Evolutionary conservation across 2,329 filamentous ascomycete genomes (phyloP).

Genomic region (Coleophoma cylindrospora): DNA sequence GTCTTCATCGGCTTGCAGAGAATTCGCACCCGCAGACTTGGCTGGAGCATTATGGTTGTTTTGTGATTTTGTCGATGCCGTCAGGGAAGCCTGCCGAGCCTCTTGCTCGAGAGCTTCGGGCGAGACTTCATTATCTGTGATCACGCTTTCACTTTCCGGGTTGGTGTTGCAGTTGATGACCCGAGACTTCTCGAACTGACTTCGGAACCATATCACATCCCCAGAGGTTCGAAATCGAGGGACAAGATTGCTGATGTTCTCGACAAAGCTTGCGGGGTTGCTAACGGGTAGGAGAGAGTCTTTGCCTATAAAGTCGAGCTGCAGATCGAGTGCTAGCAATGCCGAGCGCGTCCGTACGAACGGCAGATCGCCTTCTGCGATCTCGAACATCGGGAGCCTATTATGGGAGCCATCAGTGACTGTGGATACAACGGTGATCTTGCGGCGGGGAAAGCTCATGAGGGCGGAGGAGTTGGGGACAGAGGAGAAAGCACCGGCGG

Average conservation of each 20-base stretch:
- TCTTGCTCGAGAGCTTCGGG: not conserved
- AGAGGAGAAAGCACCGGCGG: too few relatives aligned
- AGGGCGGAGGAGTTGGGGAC: slow-evolving; percentile 45
- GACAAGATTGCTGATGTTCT: slow-evolving; percentile 61
- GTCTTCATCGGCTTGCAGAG: slow-evolving; percentile 6
- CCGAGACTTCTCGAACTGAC: slow-evolving; percentile 62
- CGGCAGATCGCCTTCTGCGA: slow-evolving; percentile 51
- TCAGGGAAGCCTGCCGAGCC: slow-evolving; percentile 1
- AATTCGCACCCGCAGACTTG: not conserved
- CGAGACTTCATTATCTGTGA: slow-evolving; percentile 22
- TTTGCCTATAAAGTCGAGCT: slow-evolving; percentile 78
- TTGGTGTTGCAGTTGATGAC: slow-evolving; percentile 43
- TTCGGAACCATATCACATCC: slow-evolving; percentile 80
- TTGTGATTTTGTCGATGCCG: slow-evolving; percentile 9
- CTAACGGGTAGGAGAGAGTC: slow-evolving; percentile 63
- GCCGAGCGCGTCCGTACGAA: slow-evolving; percentile 59
- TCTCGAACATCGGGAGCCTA: slow-evolving; percentile 43
- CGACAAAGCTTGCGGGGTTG: slow-evolving; percentile 59
- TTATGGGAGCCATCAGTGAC: slow-evolving; percentile 6
- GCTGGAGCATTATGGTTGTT: slow-evolving; percentile 8
- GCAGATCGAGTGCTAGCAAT: slow-evolving; percentile 78
- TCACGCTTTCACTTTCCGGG: slow-evolving; percentile 22
- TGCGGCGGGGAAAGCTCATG: slow-evolving; percentile 36
- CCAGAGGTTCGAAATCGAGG: slow-evolving; percentile 68
- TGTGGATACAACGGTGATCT: not conserved